phyloP scores from a whole-genome alignment of 1,139 yeast species.

The Lodderomyces oxycetoniae region DNA sequence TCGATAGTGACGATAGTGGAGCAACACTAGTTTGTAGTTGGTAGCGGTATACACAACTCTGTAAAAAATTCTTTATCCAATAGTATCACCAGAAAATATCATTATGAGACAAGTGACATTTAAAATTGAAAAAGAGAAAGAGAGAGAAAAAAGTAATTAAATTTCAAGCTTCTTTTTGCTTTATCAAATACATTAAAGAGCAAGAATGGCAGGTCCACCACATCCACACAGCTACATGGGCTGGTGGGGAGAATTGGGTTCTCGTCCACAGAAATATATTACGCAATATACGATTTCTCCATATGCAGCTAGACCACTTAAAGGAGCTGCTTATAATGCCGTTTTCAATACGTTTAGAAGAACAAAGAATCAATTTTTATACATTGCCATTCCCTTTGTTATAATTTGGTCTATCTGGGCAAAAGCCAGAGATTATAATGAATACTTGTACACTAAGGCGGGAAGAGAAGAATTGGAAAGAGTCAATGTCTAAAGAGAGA shows the following conservation, averaged over 20 bases:
- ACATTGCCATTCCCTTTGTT: conserved; percentile 70
- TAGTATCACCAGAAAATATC: too few species aligned
- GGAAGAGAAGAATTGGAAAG: conserved; percentile 91
- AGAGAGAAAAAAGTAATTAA: too few species aligned
- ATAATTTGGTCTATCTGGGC: conserved; percentile 87
- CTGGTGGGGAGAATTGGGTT: conserved; percentile 92
- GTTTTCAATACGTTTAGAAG: conserved; percentile 94
- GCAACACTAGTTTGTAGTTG: too few species aligned
- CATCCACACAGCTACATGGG: conserved; percentile 84
- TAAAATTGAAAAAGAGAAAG: too few species aligned
- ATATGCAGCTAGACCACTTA: conserved; percentile 87
- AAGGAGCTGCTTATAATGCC: conserved; percentile 81
- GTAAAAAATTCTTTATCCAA: too few species aligned
- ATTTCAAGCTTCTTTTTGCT: too few species aligned
- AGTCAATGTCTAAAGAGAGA: conserved; percentile 63
- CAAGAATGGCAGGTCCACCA: conserved; percentile 65
- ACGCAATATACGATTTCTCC: conserved; percentile 89
- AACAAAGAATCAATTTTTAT: conserved; percentile 80
- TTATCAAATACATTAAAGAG: too few species aligned
- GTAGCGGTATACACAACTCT: too few species aligned
- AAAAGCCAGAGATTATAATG: conserved; percentile 85
- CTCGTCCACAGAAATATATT: conserved; percentile 84
- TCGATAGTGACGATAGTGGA: too few species aligned
- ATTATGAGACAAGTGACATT: too few species aligned
- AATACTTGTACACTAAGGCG: conserved; percentile 93